phyloP scores from a whole-genome alignment of 441 rosid genomes.

The Pelargonium cotyledonis region DNA sequence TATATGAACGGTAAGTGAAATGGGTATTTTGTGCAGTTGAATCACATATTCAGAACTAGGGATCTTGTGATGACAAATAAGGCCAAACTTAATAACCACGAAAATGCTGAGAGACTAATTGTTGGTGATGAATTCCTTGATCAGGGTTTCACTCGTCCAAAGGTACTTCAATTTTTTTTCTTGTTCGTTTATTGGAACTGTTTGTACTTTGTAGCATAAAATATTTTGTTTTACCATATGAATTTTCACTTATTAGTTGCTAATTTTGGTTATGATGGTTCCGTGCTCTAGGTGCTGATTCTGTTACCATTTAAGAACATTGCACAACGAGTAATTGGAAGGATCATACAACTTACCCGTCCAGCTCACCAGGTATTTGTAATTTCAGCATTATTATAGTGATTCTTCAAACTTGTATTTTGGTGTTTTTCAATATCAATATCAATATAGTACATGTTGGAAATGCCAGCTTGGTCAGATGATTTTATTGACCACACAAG shows the following conservation, averaged over 20 bases:
- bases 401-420: slow-evolving; percentile 14
- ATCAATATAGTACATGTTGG: not conserved
- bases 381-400: slow-evolving; percentile 12
- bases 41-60: slow-evolving; percentile 72
- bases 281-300: slow-evolving; percentile 58
- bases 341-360: slow-evolving; percentile 76
- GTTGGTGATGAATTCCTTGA: slow-evolving; percentile 60
- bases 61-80: slow-evolving; percentile 77
- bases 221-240: not conserved
- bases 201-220: not conserved
- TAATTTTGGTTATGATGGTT: slow-evolving; percentile 12
- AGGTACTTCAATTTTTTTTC: slow-evolving; percentile 45
- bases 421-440: slow-evolving; percentile 2
- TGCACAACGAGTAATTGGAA: slow-evolving; percentile 64
- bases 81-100: slow-evolving; percentile 57
- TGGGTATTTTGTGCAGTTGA: slow-evolving; percentile 57
- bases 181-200: not conserved
- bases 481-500: not conserved
- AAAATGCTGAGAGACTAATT: slow-evolving; percentile 41
- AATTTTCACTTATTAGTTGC: not conserved
- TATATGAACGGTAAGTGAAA: slow-evolving; percentile 18
- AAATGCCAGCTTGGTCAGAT: slow-evolving; percentile 5
- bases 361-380: slow-evolving; percentile 58
- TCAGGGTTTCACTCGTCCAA: slow-evolving; percentile 95
- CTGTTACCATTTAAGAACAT: slow-evolving; percentile 69